These are phyloP conservation scores for Jimgerdemannia lactiflua DNA, from an alignment of 192 early-diverging fungal genomes.

Conservation along the genomic window DNA sequence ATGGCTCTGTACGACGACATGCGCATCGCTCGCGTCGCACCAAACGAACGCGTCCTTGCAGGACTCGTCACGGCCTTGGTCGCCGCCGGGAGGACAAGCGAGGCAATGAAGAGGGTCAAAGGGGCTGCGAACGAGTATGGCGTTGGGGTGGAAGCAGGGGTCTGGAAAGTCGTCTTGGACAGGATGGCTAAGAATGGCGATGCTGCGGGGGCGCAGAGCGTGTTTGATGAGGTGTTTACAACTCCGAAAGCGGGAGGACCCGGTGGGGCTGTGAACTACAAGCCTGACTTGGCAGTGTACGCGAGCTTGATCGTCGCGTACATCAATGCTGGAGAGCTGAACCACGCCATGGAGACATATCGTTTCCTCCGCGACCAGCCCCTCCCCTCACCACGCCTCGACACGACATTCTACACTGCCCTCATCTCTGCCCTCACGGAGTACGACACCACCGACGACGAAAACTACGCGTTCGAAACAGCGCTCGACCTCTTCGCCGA, in stretches of 20 bases:
- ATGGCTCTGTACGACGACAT: constrained; percentile 18
- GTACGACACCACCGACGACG: not conserved
- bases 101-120: not conserved
- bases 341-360: constrained; percentile 28
- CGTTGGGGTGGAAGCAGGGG: not conserved
- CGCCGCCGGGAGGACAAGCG: no score
- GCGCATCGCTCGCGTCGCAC: constrained; percentile 4
- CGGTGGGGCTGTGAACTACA: not conserved
- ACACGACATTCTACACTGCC: constrained; percentile 10
- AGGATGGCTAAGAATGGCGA: constrained; percentile 15
- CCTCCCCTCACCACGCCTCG: not conserved
- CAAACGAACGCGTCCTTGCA: constrained; percentile 17
- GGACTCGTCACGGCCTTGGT: constrained; percentile 13
- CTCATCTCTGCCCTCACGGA: constrained; percentile 9
- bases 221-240: constrained; percentile 24
- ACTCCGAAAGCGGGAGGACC: not conserved
- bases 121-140: not conserved
- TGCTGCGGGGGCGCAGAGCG: constrained; percentile 18
- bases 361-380: constrained; percentile 16
- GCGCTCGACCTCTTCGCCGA: constrained; percentile 26
- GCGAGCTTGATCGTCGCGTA: constrained; percentile 28
- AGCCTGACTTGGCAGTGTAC: constrained; percentile 22
- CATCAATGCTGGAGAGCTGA: constrained; percentile 11
- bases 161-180: constrained; percentile 18
- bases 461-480: constrained; percentile 3